These are phyloP conservation scores for Hyaloscypha hepaticicola DNA, from an alignment of 495 filamentous ascomycete species.

Conservation along the genomic window DNA sequence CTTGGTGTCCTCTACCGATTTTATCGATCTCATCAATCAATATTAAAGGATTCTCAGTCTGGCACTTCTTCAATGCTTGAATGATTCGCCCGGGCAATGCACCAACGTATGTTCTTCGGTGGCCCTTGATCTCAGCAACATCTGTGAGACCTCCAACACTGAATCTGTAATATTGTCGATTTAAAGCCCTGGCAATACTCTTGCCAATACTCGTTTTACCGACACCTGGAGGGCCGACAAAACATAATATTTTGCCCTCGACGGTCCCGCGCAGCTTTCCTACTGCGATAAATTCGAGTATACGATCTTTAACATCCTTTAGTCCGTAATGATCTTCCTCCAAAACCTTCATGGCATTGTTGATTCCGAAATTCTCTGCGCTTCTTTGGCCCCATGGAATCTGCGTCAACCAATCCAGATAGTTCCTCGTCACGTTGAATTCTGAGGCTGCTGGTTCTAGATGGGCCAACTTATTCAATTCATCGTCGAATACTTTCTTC, in stretches of 20 bases:
- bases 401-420: constrained; percentile 97
- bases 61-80: constrained; percentile 97
- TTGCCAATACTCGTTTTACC: constrained; percentile 99
- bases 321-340: constrained; percentile 98
- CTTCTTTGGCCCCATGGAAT: constrained; percentile 97
- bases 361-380: constrained; percentile 93
- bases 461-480: constrained; percentile 94
- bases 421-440: constrained; percentile 99
- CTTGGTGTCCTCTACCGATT: constrained; percentile 92
- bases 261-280: constrained; percentile 96
- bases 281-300: constrained; percentile 97
- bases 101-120: constrained; percentile 94
- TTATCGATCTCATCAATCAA: constrained; percentile 98
- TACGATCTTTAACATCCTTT: constrained; percentile 98
- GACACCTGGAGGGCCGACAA: constrained; percentile 92
- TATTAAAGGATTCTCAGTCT: constrained; percentile 96
- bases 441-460: constrained; percentile 93
- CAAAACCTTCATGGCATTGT: constrained; percentile 83
- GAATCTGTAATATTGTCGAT: constrained; percentile 96
- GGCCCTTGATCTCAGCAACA: constrained; percentile 99
- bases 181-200: constrained; percentile 90
- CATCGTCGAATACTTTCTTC: constrained; percentile 96
- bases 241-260: constrained; percentile 97
- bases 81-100: constrained; percentile 95
- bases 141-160: constrained; percentile 96